Conservation (phyloP, 169 alveolate genomes). For the Plasmodium reichenowi region DNA sequence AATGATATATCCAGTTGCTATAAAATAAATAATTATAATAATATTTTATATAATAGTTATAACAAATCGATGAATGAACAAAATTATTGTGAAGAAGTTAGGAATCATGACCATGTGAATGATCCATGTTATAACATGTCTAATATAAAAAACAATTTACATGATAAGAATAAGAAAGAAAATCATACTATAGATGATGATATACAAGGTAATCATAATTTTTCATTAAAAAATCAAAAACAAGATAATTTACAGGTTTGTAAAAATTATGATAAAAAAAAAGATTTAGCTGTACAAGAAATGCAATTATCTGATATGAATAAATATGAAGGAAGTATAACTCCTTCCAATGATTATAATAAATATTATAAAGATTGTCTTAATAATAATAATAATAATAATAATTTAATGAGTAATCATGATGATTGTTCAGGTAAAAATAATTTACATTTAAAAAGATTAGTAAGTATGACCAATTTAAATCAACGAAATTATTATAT, state of each 20-base stretch:
- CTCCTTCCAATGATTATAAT: background rate
- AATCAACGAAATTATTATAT: background rate
- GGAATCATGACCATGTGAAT: background rate
- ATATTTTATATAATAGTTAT: background rate
- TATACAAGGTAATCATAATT: background rate
- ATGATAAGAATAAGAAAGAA: background rate
- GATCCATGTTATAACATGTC: background rate
- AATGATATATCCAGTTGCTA: background rate
- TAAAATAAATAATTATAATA: too few relatives aligned
- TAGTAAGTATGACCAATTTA: conserved; percentile 14
- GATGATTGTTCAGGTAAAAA: too few relatives aligned
- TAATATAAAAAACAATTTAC: background rate
- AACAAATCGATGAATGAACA: background rate
- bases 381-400: background rate
- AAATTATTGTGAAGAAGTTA: background rate
- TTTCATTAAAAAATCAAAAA: background rate
- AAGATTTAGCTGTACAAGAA: too few relatives aligned
- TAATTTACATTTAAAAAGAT: background rate
- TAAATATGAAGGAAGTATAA: background rate
- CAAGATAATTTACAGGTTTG: too few relatives aligned
- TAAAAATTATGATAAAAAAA: too few relatives aligned
- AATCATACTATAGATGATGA: background rate
- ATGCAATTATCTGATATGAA: too few relatives aligned
- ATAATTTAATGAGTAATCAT: background rate
- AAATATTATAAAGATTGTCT: background rate